These are phyloP conservation scores for Chenopodium suecicum DNA, from an alignment of 148 eudicot species.

Conservation along the genomic window DNA sequence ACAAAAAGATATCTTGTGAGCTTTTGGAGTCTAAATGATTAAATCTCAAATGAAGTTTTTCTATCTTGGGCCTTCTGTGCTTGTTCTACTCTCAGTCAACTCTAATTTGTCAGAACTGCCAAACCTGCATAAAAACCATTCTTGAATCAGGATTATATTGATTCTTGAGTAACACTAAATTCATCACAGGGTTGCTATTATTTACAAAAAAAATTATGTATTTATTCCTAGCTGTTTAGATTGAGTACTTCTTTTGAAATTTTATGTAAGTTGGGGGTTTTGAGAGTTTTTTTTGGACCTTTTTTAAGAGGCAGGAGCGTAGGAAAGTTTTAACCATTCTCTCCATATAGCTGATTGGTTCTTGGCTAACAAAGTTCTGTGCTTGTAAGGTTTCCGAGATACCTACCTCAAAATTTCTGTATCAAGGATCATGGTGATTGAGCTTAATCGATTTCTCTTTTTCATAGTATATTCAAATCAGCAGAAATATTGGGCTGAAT, in stretches of 20 bases:
- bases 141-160: not conserved
- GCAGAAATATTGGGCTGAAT: conserved; percentile 12
- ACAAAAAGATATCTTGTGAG: not conserved
- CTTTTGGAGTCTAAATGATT: not conserved
- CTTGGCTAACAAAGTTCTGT: not conserved
- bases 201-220: no score
- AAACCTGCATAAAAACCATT: not conserved
- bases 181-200: no score
- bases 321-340: not conserved
- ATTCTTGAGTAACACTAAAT: not conserved
- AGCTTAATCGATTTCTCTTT: not conserved
- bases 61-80: not conserved
- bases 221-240: not conserved
- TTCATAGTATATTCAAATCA: not conserved
- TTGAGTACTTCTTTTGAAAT: not conserved
- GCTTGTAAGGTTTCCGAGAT: not conserved
- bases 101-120: not conserved
- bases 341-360: not conserved
- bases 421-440: not conserved
- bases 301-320: not conserved
- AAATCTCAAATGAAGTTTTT: not conserved
- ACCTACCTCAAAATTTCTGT: not conserved
- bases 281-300: not conserved
- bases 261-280: not conserved
- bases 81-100: not conserved